Evolutionary conservation across 2,329 filamentous ascomycete genomes (phyloP).

Genomic region (Colletotrichum kahawae): DNA sequence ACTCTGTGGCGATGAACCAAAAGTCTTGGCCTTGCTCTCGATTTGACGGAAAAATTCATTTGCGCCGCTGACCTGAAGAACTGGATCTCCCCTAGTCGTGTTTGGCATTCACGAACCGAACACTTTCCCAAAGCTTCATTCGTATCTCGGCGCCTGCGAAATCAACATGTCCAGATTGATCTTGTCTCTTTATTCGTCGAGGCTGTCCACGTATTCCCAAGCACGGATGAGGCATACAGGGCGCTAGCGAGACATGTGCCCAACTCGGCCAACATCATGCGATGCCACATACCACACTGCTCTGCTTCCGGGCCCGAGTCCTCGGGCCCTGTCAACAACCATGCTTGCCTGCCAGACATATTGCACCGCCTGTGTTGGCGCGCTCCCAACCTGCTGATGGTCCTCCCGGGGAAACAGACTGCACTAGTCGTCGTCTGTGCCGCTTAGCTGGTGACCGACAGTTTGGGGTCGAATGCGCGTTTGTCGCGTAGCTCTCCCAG

Average conservation of each 20-base stretch:
- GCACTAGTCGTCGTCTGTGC: neutral
- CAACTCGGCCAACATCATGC: conserved; percentile 8
- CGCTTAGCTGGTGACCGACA: neutral
- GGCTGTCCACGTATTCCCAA: neutral
- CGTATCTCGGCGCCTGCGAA: neutral
- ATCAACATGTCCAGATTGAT: neutral
- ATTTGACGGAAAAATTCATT: conserved; percentile 21
- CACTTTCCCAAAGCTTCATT: neutral
- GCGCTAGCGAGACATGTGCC: neutral
- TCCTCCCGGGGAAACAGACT: neutral
- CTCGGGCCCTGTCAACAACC: conserved; percentile 3
- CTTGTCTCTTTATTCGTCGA: neutral
- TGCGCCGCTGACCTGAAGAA: conserved; percentile 6
- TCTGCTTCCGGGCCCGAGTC: conserved; percentile 9
- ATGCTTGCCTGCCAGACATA: neutral
- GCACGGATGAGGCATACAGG: neutral
- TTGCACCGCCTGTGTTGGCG: neutral
- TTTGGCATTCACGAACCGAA: neutral
- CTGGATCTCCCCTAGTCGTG: neutral
- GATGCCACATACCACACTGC: conserved; percentile 4
- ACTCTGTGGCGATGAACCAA: neutral
- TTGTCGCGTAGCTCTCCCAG: neutral
- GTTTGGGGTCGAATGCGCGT: neutral
- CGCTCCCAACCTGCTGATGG: neutral
- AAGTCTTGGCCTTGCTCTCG: conserved; percentile 1